These are phyloP conservation scores for Fraxinus cuspidata DNA, from an alignment of 257 asterid species.

Conservation along the genomic window DNA sequence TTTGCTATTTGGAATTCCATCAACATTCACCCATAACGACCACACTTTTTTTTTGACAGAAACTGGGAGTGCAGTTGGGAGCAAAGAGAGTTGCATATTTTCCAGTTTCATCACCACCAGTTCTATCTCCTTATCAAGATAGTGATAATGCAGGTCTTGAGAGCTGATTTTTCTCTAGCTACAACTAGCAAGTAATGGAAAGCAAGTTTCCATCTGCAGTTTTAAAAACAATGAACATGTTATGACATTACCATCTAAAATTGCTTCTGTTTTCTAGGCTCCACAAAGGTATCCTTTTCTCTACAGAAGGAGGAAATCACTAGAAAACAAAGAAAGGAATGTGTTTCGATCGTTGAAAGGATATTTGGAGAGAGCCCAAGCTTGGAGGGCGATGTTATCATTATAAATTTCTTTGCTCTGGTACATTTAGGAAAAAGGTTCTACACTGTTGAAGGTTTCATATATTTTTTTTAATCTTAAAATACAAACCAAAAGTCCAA, in stretches of 20 bases:
- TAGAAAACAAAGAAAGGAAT: conserved; percentile 71
- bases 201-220: neutral
- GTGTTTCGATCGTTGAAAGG: conserved; percentile 56
- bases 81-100: conserved; percentile 53
- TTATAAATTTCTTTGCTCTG: conserved; percentile 91
- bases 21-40: conserved; percentile 12
- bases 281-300: conserved; percentile 44
- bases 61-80: conserved; percentile 60
- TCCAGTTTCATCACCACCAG: conserved; percentile 83
- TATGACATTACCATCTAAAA: conserved; percentile 14
- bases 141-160: conserved; percentile 37
- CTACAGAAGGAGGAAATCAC: conserved; percentile 67
- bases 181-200: neutral
- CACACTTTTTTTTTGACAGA: conserved; percentile 45
- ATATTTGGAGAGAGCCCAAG: conserved; percentile 63
- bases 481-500: conserved; percentile 14
- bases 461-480: conserved; percentile 11
- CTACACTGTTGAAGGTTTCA: conserved; percentile 17
- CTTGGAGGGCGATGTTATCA: conserved; percentile 65
- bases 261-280: conserved; percentile 42
- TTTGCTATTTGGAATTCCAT: conserved; percentile 8
- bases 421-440: conserved; percentile 41
- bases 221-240: conserved; percentile 3
- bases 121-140: conserved; percentile 54
- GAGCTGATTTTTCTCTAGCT: conserved; percentile 15